These are phyloP conservation scores for Rhynchospora tenuis DNA, from an alignment of 176 grass and related monocot species.

Conservation along the genomic window DNA sequence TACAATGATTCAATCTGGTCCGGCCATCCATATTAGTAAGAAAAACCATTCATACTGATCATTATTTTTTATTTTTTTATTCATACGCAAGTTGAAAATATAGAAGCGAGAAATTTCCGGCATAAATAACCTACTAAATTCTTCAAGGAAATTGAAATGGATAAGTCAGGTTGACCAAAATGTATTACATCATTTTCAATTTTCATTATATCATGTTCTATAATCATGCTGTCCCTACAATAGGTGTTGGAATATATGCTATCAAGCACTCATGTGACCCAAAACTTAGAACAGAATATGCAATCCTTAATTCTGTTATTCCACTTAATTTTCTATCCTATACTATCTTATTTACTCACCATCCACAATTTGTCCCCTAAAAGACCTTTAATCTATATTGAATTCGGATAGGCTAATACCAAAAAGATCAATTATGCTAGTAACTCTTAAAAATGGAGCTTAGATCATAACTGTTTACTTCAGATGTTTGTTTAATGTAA, in stretches of 20 bases:
- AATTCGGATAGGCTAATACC: neutral
- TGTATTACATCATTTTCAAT: neutral
- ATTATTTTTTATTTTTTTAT: neutral
- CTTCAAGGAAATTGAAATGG: neutral
- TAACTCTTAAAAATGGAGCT: no score
- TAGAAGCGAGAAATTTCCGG: neutral
- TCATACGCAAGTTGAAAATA: neutral
- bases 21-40: neutral
- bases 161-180: slow-evolving; percentile 18
- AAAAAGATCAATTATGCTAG: no score
- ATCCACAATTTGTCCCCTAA: neutral
- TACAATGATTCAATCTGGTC: neutral
- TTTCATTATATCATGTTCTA: neutral
- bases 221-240: slow-evolving; percentile 1
- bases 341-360: neutral
- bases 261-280: slow-evolving; percentile 12
- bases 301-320: slow-evolving; percentile 5
- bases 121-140: neutral
- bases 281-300: slow-evolving; percentile 15
- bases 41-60: no score
- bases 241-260: slow-evolving; percentile 21
- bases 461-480: no score
- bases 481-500: no score
- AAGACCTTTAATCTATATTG: neutral
- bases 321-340: neutral